Conservation (phyloP, 352 stramenopile species). For the Globisporangium yorkense region DNA sequence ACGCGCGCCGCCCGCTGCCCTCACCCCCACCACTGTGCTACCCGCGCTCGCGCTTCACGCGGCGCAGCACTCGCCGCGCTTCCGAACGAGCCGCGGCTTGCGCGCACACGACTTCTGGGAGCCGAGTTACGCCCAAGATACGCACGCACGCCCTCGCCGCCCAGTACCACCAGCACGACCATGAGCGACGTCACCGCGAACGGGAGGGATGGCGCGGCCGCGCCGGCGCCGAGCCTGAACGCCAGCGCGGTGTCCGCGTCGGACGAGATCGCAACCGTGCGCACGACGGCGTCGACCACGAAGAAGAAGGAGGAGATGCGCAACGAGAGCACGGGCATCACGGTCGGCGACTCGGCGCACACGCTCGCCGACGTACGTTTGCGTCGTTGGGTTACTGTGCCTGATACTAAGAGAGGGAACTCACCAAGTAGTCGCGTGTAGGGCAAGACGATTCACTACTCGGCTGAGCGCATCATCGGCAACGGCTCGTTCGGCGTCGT, state of each 20-base stretch:
- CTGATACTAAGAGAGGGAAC: not conserved
- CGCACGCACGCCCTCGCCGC: not conserved
- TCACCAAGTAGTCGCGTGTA: slow-evolving; percentile 10
- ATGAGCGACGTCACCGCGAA: not conserved
- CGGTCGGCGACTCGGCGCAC: slow-evolving; percentile 73
- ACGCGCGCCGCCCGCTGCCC: not conserved
- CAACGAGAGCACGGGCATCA: slow-evolving; percentile 82
- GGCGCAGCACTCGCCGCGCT: not conserved
- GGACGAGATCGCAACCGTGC: slow-evolving; percentile 31
- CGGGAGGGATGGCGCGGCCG: not conserved
- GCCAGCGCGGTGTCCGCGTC: slow-evolving; percentile 6
- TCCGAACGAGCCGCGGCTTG: not conserved
- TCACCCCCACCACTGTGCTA: not conserved
- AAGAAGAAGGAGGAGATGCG: slow-evolving; percentile 78
- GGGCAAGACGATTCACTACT: slow-evolving; percentile 93
- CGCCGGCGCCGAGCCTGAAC: slow-evolving; percentile 8
- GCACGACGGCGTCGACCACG: slow-evolving; percentile 34
- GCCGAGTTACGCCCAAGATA: not conserved
- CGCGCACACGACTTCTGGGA: not conserved
- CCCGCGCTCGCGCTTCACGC: not conserved
- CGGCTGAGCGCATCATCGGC: slow-evolving; percentile 98
- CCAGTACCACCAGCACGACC: not conserved
- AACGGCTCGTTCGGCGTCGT: slow-evolving; percentile 99
- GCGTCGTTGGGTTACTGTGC: not conserved
- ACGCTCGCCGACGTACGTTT: slow-evolving; percentile 71